These are phyloP conservation scores for Xylaria sp. DNA, from an alignment of 2,329 filamentous ascomycete species.

Conservation along the genomic window DNA sequence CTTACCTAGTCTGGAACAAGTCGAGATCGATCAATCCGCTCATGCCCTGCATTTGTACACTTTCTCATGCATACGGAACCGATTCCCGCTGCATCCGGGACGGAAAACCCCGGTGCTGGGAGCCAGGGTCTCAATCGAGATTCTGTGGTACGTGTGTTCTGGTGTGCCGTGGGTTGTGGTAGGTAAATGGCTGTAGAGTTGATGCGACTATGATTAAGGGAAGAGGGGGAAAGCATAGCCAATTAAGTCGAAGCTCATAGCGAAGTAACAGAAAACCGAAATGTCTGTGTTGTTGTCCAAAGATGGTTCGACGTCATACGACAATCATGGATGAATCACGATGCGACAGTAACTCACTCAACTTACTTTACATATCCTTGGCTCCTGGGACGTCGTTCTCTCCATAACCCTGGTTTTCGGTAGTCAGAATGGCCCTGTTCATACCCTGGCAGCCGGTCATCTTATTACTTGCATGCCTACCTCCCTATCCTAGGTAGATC, in stretches of 20 bases:
- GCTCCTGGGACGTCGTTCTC: not conserved
- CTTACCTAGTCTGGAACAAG: constrained; percentile 19
- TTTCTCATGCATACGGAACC: constrained; percentile 25
- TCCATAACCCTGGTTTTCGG: constrained; percentile 3
- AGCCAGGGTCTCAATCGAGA: constrained; percentile 12
- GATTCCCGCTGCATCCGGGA: constrained; percentile 24
- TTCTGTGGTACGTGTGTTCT: not conserved
- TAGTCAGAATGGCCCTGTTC: not conserved
- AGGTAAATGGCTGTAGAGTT: not conserved
- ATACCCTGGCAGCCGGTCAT: not conserved
- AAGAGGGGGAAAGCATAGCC: not conserved
- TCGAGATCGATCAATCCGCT: constrained; percentile 28
- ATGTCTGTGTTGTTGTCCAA: not conserved
- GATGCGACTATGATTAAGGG: not conserved
- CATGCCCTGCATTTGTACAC: constrained; percentile 18
- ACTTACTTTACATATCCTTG: not conserved
- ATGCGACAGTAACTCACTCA: not conserved
- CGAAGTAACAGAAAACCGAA: not conserved
- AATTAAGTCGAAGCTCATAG: no score
- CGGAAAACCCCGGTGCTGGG: constrained; percentile 23
- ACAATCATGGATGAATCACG: not conserved
- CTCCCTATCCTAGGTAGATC: constrained; percentile 7
- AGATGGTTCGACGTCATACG: constrained; percentile 21
- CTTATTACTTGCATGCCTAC: no score
- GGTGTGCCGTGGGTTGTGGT: constrained; percentile 3